Conservation (phyloP, 768 basidiomycete species). For the Kondoa malvinella region DNA sequence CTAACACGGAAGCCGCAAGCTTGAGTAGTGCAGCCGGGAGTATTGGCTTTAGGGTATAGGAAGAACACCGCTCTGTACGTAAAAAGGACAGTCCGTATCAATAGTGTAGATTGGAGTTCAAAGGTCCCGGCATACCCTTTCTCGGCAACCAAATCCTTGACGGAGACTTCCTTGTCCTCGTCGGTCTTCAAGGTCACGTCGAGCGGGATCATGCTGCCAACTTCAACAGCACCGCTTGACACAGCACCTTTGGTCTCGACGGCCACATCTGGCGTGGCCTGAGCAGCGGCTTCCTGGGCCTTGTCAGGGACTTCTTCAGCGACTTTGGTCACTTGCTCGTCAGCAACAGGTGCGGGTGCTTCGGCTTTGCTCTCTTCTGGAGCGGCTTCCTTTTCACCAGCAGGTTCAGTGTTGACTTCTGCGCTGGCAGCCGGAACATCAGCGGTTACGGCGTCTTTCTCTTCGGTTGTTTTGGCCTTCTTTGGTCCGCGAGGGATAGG, state of each 20-base stretch:
- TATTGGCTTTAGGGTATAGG: background rate
- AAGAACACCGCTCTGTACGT: background rate
- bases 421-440: too few species aligned
- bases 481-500: background rate
- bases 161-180: conserved; percentile 2
- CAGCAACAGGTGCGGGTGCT: background rate
- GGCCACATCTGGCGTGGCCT: background rate
- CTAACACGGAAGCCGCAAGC: background rate
- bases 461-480: background rate
- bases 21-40: conserved; percentile 6
- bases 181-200: background rate
- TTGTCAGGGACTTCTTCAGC: background rate
- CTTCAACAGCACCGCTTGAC: background rate
- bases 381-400: background rate
- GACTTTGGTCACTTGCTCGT: background rate
- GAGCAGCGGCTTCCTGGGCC: background rate
- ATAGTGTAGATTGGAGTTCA: too few species aligned
- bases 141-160: conserved; percentile 5
- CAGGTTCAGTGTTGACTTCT: too few species aligned
- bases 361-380: background rate
- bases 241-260: background rate
- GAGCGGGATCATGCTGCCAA: background rate
- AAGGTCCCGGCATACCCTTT: too few species aligned
- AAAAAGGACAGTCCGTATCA: too few species aligned
- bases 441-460: too few species aligned